These are phyloP conservation scores for Flaveria bidentis DNA, from an alignment of 129 eudicot genomes.

Conservation along the genomic window DNA sequence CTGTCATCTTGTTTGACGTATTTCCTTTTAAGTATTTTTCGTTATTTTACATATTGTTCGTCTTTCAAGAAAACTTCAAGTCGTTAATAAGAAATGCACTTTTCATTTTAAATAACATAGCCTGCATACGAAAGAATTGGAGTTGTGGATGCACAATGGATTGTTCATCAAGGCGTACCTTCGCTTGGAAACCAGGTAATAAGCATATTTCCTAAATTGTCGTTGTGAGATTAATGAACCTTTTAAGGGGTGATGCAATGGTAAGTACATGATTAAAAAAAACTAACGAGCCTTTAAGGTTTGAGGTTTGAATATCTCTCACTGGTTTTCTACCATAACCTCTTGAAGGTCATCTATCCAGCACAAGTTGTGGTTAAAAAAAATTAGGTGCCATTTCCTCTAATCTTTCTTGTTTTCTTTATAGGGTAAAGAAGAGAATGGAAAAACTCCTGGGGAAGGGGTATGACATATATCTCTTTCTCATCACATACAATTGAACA, in stretches of 20 bases:
- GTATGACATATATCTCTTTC: slow-evolving; percentile 40
- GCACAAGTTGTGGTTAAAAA: no score
- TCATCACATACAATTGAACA: neutral
- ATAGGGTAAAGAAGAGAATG: slow-evolving; percentile 51
- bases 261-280: no score
- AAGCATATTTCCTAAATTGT: slow-evolving; percentile 9
- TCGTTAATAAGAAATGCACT: slow-evolving; percentile 15
- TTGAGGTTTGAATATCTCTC: no score
- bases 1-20: neutral
- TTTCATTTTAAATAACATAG: slow-evolving; percentile 33
- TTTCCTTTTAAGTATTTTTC: neutral
- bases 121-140: slow-evolving; percentile 93
- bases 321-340: no score
- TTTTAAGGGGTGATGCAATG: no score
- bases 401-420: slow-evolving; percentile 13
- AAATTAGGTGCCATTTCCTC: neutral
- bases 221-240: neutral
- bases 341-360: no score
- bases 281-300: neutral
- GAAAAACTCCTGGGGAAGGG: slow-evolving; percentile 73
- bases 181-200: slow-evolving; percentile 84
- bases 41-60: neutral
- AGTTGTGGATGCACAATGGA: slow-evolving; percentile 97
- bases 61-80: slow-evolving; percentile 1
- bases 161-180: slow-evolving; percentile 80